Evolutionary conservation across 2,329 filamentous ascomycete genomes (phyloP).

Genomic region (Talaromyces sp.): DNA sequence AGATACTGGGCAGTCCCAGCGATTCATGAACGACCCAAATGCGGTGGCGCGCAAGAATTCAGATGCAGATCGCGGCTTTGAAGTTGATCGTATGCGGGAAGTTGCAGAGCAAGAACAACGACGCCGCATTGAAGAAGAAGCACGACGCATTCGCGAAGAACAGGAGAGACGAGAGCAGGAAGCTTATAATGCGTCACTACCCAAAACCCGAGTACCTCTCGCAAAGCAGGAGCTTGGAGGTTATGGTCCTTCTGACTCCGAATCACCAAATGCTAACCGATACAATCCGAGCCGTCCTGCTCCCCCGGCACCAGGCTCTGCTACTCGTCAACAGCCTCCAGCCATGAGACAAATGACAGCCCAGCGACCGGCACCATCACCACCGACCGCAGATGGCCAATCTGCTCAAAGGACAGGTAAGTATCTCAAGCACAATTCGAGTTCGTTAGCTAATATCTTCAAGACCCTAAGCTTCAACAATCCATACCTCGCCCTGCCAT

Average conservation of each 20-base stretch:
- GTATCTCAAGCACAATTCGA: background rate
- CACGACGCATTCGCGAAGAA: constrained; percentile 53
- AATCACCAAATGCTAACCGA: constrained; percentile 48
- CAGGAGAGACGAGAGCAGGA: constrained; percentile 72
- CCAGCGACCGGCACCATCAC: constrained; percentile 77
- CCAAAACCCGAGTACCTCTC: constrained; percentile 72
- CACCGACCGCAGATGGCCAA: constrained; percentile 47
- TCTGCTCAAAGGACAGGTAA: constrained; percentile 31
- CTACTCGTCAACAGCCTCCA: constrained; percentile 48
- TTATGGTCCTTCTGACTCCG: constrained; percentile 52
- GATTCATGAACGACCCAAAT: constrained; percentile 27
- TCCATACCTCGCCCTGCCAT: constrained; percentile 39
- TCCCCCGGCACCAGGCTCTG: constrained; percentile 65
- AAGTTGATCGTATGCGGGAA: constrained; percentile 50
- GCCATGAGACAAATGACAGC: constrained; percentile 59
- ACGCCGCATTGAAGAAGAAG: constrained; percentile 51
- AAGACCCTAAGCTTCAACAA: constrained; percentile 35
- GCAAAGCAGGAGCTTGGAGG: constrained; percentile 88
- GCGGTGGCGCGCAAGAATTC: constrained; percentile 50
- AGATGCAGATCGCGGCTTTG: constrained; percentile 53
- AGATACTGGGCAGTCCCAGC: constrained; percentile 43
- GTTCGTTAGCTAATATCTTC: constrained; percentile 15
- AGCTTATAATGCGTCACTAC: constrained; percentile 84
- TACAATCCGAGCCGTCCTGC: constrained; percentile 85
- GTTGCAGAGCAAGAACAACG: constrained; percentile 55